Base-by-base conservation (phyloP, 441 rosid genomes). In the Theobroma grandiflorum region DNA sequence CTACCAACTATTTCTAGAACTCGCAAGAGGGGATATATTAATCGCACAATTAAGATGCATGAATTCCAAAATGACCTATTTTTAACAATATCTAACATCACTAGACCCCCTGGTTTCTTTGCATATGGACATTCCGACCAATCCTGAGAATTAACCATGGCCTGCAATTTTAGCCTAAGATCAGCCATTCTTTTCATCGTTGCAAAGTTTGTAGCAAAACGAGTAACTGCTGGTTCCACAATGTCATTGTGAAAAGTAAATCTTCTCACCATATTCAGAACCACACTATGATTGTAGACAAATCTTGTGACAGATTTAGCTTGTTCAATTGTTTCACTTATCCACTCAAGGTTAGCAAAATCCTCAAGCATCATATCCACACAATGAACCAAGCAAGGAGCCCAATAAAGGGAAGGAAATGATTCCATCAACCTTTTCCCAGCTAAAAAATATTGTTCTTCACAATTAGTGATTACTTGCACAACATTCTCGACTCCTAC, bases 121-220 rank as follows among this genome's bases (percentile, higher is more conserved):
- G 98, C 90, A 77, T 88, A 87, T 0, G 84, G 89, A 78, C 90
- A 91, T 37, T 93, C 93, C 72, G 88, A 78, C 99, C 99, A 95
- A 83, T 97, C 99, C 58, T 88, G 90, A 6, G 99, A 95, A 76
- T 92, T 90, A 70, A 94, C 92, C 99, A 97, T 95, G 3, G 89
- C 82, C 82, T 95, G 97, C 83, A 97, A 82, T 80, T 88, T 88
- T n/a, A 85, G 90, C 72, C 94, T 97, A 15, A 90, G 86, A 74
- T 90, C 89, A 2, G 87, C 87, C 84, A 95, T 83, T 79, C 89
- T 84, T 78, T 85, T 87, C 88, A 93, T 73, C 1, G 95, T 88
- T 22, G 89, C 82, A 72, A 97, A 97, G 86, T 89, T 90, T 3
- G 99, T 86, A 10, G 97, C 92, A 22, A 88, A 88, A 50, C 83